Base-by-base conservation (phyloP, 1,284 basidiomycete genomes). In the Chalciporus sp. region DNA sequence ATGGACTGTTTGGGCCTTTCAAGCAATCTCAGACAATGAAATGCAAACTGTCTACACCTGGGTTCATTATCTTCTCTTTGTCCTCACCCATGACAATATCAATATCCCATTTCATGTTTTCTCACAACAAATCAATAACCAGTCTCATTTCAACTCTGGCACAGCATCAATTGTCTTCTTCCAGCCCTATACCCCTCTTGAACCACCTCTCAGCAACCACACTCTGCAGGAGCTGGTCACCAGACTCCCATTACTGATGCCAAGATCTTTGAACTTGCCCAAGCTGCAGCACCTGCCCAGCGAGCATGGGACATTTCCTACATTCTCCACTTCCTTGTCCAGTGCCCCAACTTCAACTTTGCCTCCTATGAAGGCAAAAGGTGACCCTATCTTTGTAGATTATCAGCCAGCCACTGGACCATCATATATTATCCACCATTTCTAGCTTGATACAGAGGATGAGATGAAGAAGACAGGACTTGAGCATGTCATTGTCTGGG, bases 51-150 rank as follows among this genome's bases (percentile, higher is more conserved):
- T 28, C 5, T 9, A 5, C 27, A 28, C 27, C 43, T 20, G n/a
- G n/a, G n/a, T n/a, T n/a, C n/a, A n/a, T n/a, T n/a, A n/a, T n/a
- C n/a, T n/a, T n/a, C n/a, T n/a, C 19, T 35, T 27, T 20, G 20
- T 67, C 20, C 59, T 71, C 4, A 63, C 67, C 1, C 68, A 76
- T 56, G 72, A 77, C 59, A 77, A 77, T 53, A 37, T 76, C 47
- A 69, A 74, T 28, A 49, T 76, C 4, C 60, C 71, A 0, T 66
- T 73, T 51, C 59, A 60, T 20, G 70, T 69, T 4, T 75, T 70
- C 56, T 72, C 71, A 0, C 74, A 75, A 63, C n/a, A n/a, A n/a
- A n/a, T n/a, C n/a, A n/a, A n/a, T n/a, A n/a, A n/a, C n/a, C n/a
- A n/a, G n/a, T n/a, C 57, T 20, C 46, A 53, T 33, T 53, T 53